These are phyloP conservation scores for Lanzia echinophila DNA, from an alignment of 2,329 filamentous ascomycete genomes.

Conservation along the genomic window DNA sequence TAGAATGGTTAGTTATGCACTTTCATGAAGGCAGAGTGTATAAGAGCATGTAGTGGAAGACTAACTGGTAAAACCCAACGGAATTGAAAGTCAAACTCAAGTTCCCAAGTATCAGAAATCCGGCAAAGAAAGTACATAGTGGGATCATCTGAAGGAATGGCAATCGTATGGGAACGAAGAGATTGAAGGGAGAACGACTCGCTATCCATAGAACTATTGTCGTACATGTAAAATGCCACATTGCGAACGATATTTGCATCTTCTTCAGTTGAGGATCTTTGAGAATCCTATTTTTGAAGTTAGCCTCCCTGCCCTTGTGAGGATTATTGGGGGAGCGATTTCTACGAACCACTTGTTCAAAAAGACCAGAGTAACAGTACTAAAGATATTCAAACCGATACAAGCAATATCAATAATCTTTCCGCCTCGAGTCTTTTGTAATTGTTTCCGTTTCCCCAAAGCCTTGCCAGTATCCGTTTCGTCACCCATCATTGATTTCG, in stretches of 20 bases:
- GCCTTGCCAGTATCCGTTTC: slow-evolving; percentile 3
- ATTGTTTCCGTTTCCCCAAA: not conserved
- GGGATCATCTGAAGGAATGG: slow-evolving; percentile 39
- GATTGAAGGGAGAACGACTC: slow-evolving; percentile 36
- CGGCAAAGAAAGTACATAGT: slow-evolving; percentile 40
- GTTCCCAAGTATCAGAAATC: slow-evolving; percentile 40
- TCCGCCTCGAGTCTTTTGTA: slow-evolving; percentile 12
- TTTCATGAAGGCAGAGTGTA: not conserved
- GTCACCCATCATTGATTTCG: slow-evolving; percentile 15
- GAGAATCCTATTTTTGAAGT: slow-evolving; percentile 32
- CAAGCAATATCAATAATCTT: slow-evolving; percentile 24
- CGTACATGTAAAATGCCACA: slow-evolving; percentile 42
- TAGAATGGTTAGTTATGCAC: not conserved
- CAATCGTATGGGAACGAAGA: slow-evolving; percentile 38
- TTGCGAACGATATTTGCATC: slow-evolving; percentile 40
- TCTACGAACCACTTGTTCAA: slow-evolving; percentile 37
- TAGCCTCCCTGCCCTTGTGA: not conserved
- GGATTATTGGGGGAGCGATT: not conserved
- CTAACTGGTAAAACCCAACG: slow-evolving; percentile 39
- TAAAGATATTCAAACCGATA: slow-evolving; percentile 38
- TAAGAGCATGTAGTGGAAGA: not conserved
- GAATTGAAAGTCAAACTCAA: slow-evolving; percentile 40
- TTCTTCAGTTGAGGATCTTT: slow-evolving; percentile 37
- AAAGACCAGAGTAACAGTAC: slow-evolving; percentile 38
- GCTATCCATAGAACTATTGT: slow-evolving; percentile 37